Base-by-base conservation (phyloP, 2,329 filamentous ascomycete species). In the Zelopaecilomyces penicillatus region DNA sequence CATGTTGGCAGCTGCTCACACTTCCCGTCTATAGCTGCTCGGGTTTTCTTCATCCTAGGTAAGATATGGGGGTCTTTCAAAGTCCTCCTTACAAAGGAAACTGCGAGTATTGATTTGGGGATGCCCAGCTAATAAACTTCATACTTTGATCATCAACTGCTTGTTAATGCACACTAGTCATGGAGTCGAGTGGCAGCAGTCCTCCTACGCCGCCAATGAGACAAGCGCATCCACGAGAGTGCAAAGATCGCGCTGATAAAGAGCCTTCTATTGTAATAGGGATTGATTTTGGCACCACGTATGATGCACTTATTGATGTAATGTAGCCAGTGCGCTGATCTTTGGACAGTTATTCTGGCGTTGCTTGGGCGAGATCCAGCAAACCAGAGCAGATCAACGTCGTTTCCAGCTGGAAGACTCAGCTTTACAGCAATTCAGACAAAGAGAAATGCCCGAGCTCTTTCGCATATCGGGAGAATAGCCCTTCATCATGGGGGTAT, bases 201-300 rank as follows among this genome's bases (percentile, higher is more conserved):
- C 19, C 19, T 19, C 19, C 19, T 19, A 19, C 19, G 19, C 19
- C 19, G 19, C 19, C 19, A 19, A 19, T 19, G n/a, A 10, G n/a
- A 10, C 32, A 10, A 34, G 9, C 9, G 32, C 32, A 34, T 34
- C 32, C n/a, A 9, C 19, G 19, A 19, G 19, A 19, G 3, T 19
- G 19, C 19, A 19, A 19, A 3, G 19, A 38, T 10, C 26, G 10
- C 2, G 26, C 19, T 4, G 30, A 12, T 4, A n/a, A 9, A 9
- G 37, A 31, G 34, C 35, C 47, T 6, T 31, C n/a, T 0, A 54
- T 70, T 2, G 50, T 68, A 12, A 50, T 71, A 3, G 65, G 69
- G 0, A 60, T 74, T 5, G 70, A 73, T 34, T 72, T 74, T 38
- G 70, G 69, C 1, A 74, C 71, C 0, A 74, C 69, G 55, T 70